Evolutionary conservation across 441 rosid species (phyloP), one percentile per base, ranked within the genome.

Genomic region (Iberis amara): DNA sequence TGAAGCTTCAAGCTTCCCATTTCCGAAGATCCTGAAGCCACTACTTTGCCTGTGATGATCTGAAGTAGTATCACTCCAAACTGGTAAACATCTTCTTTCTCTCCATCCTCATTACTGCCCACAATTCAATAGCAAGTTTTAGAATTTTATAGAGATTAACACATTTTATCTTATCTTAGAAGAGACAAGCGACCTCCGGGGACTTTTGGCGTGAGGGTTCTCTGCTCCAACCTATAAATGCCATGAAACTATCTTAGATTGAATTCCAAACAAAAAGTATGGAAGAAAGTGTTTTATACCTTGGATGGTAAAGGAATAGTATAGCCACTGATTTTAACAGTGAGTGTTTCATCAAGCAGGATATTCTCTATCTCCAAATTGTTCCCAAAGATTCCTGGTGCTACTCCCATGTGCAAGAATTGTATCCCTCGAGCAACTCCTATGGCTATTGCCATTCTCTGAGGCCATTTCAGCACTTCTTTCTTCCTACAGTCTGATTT

Each of bases 1-100:
- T 74, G 70, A 68, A 62, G 70, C 68, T 75, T 82, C 42, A 82
- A 66, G 13, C 73, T 75, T 11, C 79, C 79, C 68, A 85, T 40
- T 64, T 81, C 98, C 18, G 52, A 24, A 7, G 74, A 9, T 6
- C 69, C 30, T 39, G 83, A 71, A 46, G 61, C 61, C 7, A 76
- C 64, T 59, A 65, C 26, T 68, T 67, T 78, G 3, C 96, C 96
- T 0, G 94, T 77, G 44, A 86, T 90, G 36, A 85, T 54, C 63
- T 86, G 85, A 43, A 85, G 72, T 18, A 87, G 74, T 52, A 90
- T 82, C 36, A 74, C 68, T n/a, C 96, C 98, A 21, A 91, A 76
- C 52, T 80, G 90, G 70, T 87, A 91, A 38, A 91, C 74, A 44
- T 91, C 98, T 73, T 91, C 98, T 61, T 83, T 91, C 64, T 81